Conservation (phyloP, 106 monocot species). For the Apostasia shenzhenica region DNA sequence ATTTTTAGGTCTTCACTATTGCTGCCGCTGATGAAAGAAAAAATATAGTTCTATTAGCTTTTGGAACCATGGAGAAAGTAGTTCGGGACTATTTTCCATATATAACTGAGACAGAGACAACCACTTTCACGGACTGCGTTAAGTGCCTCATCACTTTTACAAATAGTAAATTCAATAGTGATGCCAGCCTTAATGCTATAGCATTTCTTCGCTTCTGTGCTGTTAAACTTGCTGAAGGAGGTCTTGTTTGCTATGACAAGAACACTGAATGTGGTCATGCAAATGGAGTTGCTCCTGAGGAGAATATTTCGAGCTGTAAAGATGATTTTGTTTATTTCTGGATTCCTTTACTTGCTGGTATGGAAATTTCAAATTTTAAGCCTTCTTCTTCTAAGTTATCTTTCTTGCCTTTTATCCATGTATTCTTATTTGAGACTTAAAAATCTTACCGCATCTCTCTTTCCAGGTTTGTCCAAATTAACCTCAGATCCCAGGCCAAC, state of each 20-base stretch:
- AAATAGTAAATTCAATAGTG: conserved; percentile 86
- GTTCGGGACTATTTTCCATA: conserved; percentile 95
- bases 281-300: conserved; percentile 38
- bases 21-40: conserved; percentile 96
- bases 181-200: conserved; percentile 97
- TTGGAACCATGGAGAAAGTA: conserved; percentile 97
- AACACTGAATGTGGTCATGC: conserved; percentile 22
- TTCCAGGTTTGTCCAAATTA: conserved; percentile 85
- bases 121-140: conserved; percentile 95
- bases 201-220: conserved; percentile 99
- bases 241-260: conserved; percentile 66
- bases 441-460: conserved; percentile 7
- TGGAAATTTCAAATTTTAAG: neutral
- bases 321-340: conserved; percentile 83
- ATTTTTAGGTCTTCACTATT: conserved; percentile 63
- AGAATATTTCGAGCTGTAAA: conserved; percentile 29
- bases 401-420: neutral
- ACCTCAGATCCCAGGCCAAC: conserved; percentile 79
- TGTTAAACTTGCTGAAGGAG: conserved; percentile 93
- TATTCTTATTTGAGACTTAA: neutral
- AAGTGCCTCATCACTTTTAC: conserved; percentile 88
- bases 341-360: conserved; percentile 93
- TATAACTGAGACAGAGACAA: conserved; percentile 95
- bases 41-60: conserved; percentile 82
- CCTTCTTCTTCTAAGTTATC: conserved; percentile 4